Conservation (phyloP, 208 protist species). For the Blechomonas ayalai region DNA sequence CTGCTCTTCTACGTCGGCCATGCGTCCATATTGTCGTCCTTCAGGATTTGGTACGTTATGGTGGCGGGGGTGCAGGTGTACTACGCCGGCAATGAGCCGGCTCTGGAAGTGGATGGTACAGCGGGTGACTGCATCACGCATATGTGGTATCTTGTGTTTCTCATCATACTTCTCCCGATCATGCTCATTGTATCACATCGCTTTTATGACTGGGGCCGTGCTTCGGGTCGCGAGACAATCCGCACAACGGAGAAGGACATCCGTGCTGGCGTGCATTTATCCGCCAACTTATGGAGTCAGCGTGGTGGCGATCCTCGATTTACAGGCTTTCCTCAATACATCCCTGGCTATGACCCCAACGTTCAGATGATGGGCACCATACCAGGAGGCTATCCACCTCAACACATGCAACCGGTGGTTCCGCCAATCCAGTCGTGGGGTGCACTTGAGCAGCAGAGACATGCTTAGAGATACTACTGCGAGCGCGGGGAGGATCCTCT, state of each 20-base stretch:
- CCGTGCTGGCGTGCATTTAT: constrained; percentile 46
- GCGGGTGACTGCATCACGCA: constrained; percentile 28
- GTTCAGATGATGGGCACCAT: too few relatives aligned
- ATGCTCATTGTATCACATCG: constrained; percentile 39
- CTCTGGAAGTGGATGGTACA: constrained; percentile 16
- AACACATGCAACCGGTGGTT: too few relatives aligned
- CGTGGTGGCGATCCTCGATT: too few relatives aligned
- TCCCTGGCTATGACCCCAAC: too few relatives aligned
- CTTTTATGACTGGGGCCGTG: constrained; percentile 37
- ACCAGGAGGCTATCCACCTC: too few relatives aligned
- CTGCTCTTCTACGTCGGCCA: constrained; percentile 34
- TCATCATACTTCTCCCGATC: constrained; percentile 65
- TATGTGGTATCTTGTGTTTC: constrained; percentile 84
- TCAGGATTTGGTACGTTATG: constrained; percentile 33
- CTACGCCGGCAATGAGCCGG: constrained; percentile 12
- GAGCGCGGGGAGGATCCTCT: too few relatives aligned
- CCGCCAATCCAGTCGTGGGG: too few relatives aligned
- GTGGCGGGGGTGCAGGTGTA: constrained; percentile 31
- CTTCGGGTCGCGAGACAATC: constrained; percentile 35
- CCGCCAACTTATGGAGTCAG: not conserved
- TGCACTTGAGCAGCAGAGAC: too few relatives aligned
- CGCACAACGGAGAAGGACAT: constrained; percentile 52
- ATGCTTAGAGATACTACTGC: too few relatives aligned
- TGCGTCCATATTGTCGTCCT: constrained; percentile 33
- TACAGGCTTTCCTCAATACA: too few relatives aligned